Conservation (phyloP, 495 filamentous ascomycete species). For the Hyaloscypha variabilis region DNA sequence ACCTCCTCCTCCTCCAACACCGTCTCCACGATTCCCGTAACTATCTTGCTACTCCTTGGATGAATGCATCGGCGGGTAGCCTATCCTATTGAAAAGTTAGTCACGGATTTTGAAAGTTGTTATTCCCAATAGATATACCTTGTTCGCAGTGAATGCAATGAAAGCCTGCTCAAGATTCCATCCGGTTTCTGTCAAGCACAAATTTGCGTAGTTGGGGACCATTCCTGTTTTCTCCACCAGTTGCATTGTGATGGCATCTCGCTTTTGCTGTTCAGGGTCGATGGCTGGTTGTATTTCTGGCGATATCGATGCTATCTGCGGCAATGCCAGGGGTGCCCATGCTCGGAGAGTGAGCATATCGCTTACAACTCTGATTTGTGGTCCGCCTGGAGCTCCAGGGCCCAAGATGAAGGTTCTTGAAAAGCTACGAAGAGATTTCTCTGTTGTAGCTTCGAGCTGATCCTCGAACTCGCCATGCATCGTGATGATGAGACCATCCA, state of each 20-base stretch:
- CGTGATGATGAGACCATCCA: slow-evolving; percentile 77
- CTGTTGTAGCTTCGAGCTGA: slow-evolving; percentile 51
- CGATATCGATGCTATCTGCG: not conserved
- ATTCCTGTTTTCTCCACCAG: slow-evolving; percentile 30
- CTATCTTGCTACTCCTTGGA: slow-evolving; percentile 8
- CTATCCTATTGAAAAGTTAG: slow-evolving; percentile 28
- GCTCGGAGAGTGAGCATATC: slow-evolving; percentile 76
- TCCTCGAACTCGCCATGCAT: slow-evolving; percentile 87
- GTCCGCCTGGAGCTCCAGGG: slow-evolving; percentile 60
- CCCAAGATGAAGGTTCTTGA: slow-evolving; percentile 84
- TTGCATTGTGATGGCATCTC: slow-evolving; percentile 25
- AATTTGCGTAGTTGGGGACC: slow-evolving; percentile 26
- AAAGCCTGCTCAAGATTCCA: slow-evolving; percentile 34
- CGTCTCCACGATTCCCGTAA: not conserved
- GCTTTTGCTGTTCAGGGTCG: slow-evolving; percentile 16
- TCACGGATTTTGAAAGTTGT: not conserved
- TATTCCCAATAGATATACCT: slow-evolving; percentile 21
- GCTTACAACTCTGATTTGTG: slow-evolving; percentile 73
- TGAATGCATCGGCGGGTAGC: slow-evolving; percentile 31
- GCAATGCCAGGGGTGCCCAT: slow-evolving; percentile 45
- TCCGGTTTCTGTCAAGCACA: slow-evolving; percentile 31
- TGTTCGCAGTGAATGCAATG: slow-evolving; percentile 29
- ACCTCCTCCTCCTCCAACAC: not conserved
- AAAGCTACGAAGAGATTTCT: slow-evolving; percentile 70
- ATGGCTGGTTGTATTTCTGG: not conserved